A percentile compares a stretch with the other conserved stretches of the same genome.
Conservation (phyloP, 1,284 basidiomycete species). For the Anthracocystis setariae region DNA sequence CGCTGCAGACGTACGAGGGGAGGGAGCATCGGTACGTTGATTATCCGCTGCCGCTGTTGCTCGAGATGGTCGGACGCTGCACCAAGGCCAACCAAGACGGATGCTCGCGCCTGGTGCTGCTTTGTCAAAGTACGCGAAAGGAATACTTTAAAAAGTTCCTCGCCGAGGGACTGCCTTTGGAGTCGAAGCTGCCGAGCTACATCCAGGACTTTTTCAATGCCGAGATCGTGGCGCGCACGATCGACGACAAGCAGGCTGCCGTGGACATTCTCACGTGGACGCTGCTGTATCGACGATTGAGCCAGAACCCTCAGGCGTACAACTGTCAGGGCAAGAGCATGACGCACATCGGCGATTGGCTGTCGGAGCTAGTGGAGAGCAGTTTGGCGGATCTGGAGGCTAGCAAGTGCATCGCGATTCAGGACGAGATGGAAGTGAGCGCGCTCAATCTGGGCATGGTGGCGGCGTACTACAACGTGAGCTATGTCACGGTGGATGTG, state of each 20-base stretch:
- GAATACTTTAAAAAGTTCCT: conserved; percentile 99
- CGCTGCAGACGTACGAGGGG: conserved; percentile 88
- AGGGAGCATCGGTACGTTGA: conserved; percentile 82
- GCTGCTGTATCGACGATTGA: conserved; percentile 95
- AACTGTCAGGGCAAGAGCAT: conserved; percentile 63
- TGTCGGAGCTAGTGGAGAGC: conserved; percentile 94
- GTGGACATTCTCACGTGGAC: conserved; percentile 90
- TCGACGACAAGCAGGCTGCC: conserved; percentile 74
- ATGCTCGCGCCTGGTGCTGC: conserved; percentile 88
- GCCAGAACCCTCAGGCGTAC: conserved; percentile 76
- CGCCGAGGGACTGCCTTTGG: conserved; percentile 95
- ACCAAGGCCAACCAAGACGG: conserved; percentile 76
- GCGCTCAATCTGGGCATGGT: conserved; percentile 61
- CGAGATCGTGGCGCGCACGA: conserved; percentile 97
- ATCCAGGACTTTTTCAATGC: conserved; percentile 98
- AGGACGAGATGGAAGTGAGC: conserved; percentile 72
- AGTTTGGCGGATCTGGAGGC: conserved; percentile 89
- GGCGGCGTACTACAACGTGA: conserved; percentile 74
- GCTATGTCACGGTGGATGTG: conserved; percentile 93
- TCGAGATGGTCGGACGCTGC: conserved; percentile 98
- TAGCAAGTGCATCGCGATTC: conserved; percentile 93
- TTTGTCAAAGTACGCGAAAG: conserved; percentile 93
- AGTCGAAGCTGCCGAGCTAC: conserved; percentile 72
- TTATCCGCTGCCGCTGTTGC: conserved; percentile 95
- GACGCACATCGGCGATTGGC: conserved; percentile 64